Conservation (phyloP, 202 grass and related monocot species). For the Panicum virgatum region DNA sequence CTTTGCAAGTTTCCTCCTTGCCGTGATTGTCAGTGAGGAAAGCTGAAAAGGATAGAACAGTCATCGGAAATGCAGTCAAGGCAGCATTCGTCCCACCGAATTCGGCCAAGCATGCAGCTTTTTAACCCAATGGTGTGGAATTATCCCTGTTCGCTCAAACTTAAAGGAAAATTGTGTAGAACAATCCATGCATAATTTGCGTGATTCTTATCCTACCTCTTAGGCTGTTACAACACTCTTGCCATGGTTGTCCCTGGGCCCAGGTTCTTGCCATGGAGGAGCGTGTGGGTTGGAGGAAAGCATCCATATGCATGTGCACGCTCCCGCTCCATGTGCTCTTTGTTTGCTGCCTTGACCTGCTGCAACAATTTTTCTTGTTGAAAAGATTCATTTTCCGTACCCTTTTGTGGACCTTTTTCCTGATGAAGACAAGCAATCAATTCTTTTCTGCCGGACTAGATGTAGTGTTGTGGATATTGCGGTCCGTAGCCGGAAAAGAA, state of each 20-base stretch:
- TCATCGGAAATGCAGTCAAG: background rate
- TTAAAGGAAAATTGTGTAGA: background rate
- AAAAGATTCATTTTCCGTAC: constrained; percentile 33
- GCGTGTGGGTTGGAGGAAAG: background rate
- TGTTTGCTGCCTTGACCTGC: constrained; percentile 30
- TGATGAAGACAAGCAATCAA: constrained; percentile 14
- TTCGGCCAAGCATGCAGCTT: background rate
- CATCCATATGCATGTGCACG: constrained; percentile 26
- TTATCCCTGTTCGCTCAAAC: background rate
- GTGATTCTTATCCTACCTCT: background rate
- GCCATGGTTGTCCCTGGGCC: background rate
- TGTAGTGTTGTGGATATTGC: constrained; percentile 9
- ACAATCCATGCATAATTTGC: background rate
- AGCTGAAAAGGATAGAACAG: background rate
- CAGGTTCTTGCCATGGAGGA: background rate
- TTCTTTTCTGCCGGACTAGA: constrained; percentile 17
- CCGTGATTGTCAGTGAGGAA: background rate
- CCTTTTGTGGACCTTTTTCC: constrained; percentile 33
- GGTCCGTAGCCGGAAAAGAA: background rate
- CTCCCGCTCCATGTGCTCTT: constrained; percentile 10
- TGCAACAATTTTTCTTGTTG: constrained; percentile 18
- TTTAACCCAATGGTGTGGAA: background rate
- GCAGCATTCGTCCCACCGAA: background rate
- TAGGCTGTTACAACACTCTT: background rate
- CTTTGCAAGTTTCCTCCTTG: background rate